Evolutionary conservation across 345 rosid genomes (phyloP), one percentile per base, ranked within the genome.

Genomic region (Isatis tinctoria): DNA sequence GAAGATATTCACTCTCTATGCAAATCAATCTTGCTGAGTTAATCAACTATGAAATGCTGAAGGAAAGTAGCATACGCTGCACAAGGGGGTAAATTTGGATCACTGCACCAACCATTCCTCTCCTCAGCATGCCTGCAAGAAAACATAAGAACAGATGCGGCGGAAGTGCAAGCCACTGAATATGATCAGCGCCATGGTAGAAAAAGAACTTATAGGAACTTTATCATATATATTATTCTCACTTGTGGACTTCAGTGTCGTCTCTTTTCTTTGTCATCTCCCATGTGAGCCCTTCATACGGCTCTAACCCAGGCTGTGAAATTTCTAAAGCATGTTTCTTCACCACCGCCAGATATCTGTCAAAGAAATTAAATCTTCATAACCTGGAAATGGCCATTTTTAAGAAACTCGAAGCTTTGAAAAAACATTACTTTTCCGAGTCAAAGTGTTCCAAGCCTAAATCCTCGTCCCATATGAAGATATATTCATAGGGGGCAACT

Each of bases 381-480:
- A 47, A 48, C 33, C 57, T 62, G 30, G 17, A 32, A 17, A 71
- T 11, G 9, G 32, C 57, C 44, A 32, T 60, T 35, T 35, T 14
- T 4, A 39, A 22, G 35, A 4, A 64, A 59, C 28, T 22, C 36
- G 32, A 48, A 51, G 60, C 10, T 56, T 61, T 3, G 6, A 45
- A 28, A 9, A 53, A 43, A 80, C 91, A 80, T 22, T 78, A 95
- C 99, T 95, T 83, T 56, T 90, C 99, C 0, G 91, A 85, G 73
- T 92, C 80, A 61, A 92, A 95, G 82, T 92, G 69, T 49, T 92
- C 96, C 62, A 92, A 79, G 11, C 99, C 98, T 58, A 95, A 94
- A 88, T 95, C 99, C 77, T 95, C 97, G 37, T 95, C 99, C 99
- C 97, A 95, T 39, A 95, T 73, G 63, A 95, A 95, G 54, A 95